Conservation (phyloP, 2,329 filamentous ascomycete genomes). For the Paracoccidioides brasiliensis region DNA sequence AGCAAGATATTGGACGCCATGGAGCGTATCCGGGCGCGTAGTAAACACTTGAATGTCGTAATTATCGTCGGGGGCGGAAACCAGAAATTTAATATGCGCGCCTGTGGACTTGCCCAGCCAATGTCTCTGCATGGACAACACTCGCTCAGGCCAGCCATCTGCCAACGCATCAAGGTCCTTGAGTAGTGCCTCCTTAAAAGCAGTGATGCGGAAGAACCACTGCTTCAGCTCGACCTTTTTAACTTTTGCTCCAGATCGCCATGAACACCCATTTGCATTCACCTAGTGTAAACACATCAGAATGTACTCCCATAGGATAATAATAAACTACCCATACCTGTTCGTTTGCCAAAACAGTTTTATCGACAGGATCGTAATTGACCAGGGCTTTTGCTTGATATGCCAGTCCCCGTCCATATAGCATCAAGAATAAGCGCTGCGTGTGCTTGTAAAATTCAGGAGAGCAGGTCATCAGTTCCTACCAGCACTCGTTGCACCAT, state of each 20-base stretch:
- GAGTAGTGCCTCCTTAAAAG: constrained; percentile 59
- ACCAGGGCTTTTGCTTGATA: constrained; percentile 75
- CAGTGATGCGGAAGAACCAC: constrained; percentile 80
- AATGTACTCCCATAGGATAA: not conserved
- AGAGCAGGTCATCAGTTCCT: constrained; percentile 77
- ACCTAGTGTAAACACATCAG: constrained; percentile 34
- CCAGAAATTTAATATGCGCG: constrained; percentile 56
- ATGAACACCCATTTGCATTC: constrained; percentile 71
- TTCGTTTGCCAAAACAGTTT: constrained; percentile 82
- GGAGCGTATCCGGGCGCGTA: constrained; percentile 74
- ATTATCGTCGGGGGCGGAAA: constrained; percentile 30
- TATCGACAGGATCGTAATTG: constrained; percentile 82
- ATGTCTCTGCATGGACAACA: constrained; percentile 70
- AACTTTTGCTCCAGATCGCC: constrained; percentile 75
- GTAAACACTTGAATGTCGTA: constrained; percentile 61
- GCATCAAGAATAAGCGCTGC: constrained; percentile 68
- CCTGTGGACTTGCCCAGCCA: constrained; percentile 75
- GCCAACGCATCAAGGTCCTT: constrained; percentile 56
- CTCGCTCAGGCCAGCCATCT: constrained; percentile 66
- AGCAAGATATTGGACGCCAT: constrained; percentile 73
- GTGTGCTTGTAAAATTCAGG: constrained; percentile 83
- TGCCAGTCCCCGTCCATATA: constrained; percentile 61
- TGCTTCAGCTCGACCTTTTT: constrained; percentile 69
- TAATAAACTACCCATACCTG: constrained; percentile 35
- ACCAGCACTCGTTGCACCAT: constrained; percentile 8